Base-by-base conservation (phyloP, 352 stramenopile genomes). In the Phytophthora aleatoria region DNA sequence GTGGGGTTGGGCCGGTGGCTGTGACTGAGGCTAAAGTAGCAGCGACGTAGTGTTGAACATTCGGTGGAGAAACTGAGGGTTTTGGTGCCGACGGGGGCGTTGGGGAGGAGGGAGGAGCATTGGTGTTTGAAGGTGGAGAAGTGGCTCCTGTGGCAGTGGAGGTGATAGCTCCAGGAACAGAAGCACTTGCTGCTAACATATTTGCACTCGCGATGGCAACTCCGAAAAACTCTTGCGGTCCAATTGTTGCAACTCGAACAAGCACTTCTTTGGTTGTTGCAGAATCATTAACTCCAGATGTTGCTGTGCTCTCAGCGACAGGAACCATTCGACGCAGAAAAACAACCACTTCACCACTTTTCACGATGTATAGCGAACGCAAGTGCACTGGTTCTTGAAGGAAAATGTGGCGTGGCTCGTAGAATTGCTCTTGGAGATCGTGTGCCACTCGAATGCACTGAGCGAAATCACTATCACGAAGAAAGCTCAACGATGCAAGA, bases 401-500 rank as follows among this genome's bases (percentile, higher is more conserved):
- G 50, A 94, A 91, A 41, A 89, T 61, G 43, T 92, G 75, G 0
- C 80, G 78, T 9, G 78, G 74, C 16, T 88, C 80, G 52, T 88
- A 90, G 3, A 61, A 53, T 26, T 68, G 66, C 13, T 90, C 78
- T 11, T 85, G 69, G 36, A 91, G 70, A 45, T 92, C 85, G 42
- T 92, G 83, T 3, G 83, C 82, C 3, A 92, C 72, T 31, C 85
- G 83, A 33, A 94, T 91, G 50, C 85, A 92, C 44, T 90, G 76
- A 1, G 75, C 76, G 55, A 91, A 89, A 59, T 92, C 82, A 20
- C 65, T 69, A 28, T 74, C 67, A 8, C 74, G 67, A 42, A 92
- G 83, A 54, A 88, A 91, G 31, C 71, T 80, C 3, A 94, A 61
- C 2, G 69, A 64, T 1, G 78, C 41, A 15, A 94, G 72, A 48